Evolutionary conservation across 345 rosid species (phyloP).

Genomic region (Eutrema heterophyllum): DNA sequence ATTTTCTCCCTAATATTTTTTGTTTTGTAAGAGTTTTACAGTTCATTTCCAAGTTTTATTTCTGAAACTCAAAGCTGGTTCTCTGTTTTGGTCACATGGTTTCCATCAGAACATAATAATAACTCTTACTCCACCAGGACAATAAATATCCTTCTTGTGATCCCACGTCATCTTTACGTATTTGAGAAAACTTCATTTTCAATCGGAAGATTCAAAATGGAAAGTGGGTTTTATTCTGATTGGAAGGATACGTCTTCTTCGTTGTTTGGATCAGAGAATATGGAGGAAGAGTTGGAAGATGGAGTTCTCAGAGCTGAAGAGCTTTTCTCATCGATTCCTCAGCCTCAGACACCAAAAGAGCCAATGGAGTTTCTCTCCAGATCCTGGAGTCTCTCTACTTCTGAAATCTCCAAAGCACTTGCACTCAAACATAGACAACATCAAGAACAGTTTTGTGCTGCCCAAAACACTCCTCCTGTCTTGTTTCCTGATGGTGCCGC

Average conservation of each 20-base stretch:
- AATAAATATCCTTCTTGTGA: neutral
- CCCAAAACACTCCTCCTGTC: conserved; percentile 26
- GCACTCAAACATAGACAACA: conserved; percentile 63
- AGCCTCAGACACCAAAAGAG: conserved; percentile 83
- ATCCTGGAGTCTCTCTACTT: conserved; percentile 90
- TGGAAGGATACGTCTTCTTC: conserved; percentile 41
- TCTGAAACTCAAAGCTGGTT: conserved; percentile 26
- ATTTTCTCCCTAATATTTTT: neutral
- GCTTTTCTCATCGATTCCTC: conserved; percentile 50
- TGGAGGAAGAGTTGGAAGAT: conserved; percentile 51
- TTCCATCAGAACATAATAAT: conserved; percentile 13
- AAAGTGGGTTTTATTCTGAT: conserved; percentile 41
- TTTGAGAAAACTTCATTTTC: neutral
- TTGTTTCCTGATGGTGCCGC: conserved; percentile 36
- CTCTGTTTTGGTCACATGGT: conserved; percentile 31
- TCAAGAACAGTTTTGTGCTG: conserved; percentile 25
- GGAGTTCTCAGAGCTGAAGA: conserved; percentile 25
- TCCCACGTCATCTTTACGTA: conserved; percentile 17
- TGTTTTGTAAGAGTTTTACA: neutral
- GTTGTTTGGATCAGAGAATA: conserved; percentile 37
- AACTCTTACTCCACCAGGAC: conserved; percentile 14
- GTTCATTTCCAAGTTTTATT: conserved; percentile 18
- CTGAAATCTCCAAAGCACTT: conserved; percentile 89
- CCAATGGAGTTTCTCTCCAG: conserved; percentile 94
- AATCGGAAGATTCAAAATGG: conserved; percentile 37